A percentile compares a stretch with the other conserved stretches of the same genome.
Evolutionary conservation across 2,329 filamentous ascomycete species (phyloP).

Genomic region (Emergomyces orientalis): DNA sequence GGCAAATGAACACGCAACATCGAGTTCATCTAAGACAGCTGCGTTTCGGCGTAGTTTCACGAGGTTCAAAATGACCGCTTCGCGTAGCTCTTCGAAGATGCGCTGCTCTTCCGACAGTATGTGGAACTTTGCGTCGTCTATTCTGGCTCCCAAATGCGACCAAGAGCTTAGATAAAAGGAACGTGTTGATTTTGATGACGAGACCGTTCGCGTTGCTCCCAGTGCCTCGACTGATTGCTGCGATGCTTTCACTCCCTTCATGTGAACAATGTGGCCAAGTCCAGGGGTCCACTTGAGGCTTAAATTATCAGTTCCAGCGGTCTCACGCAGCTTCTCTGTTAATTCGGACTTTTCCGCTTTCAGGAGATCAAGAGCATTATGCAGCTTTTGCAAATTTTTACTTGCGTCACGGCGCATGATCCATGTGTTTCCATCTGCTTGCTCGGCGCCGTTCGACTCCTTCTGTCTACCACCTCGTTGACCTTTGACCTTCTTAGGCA

Average conservation of each 20-base stretch:
- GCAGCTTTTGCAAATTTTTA: slow-evolving; percentile 53
- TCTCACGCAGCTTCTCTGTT: slow-evolving; percentile 50
- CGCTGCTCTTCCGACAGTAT: slow-evolving; percentile 78
- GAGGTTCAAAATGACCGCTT: slow-evolving; percentile 68
- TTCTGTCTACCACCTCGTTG: slow-evolving; percentile 22
- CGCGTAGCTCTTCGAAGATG: slow-evolving; percentile 66
- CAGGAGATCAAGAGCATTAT: slow-evolving; percentile 55
- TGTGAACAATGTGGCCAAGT: slow-evolving; percentile 81
- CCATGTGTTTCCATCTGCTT: slow-evolving; percentile 45
- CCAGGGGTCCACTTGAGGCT: slow-evolving; percentile 78
- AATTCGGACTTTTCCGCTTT: slow-evolving; percentile 52
- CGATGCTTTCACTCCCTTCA: slow-evolving; percentile 66
- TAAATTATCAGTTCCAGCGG: slow-evolving; percentile 55
- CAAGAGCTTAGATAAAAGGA: slow-evolving; percentile 78
- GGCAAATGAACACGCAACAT: slow-evolving; percentile 81
- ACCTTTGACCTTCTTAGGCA: slow-evolving; percentile 44
- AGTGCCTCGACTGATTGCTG: slow-evolving; percentile 35
- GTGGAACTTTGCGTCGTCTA: slow-evolving; percentile 67
- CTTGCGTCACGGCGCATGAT: slow-evolving; percentile 61
- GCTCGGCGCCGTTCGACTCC: slow-evolving; percentile 27
- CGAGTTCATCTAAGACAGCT: slow-evolving; percentile 83
- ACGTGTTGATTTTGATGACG: slow-evolving; percentile 71
- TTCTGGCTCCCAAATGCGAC: slow-evolving; percentile 66
- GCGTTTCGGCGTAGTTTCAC: slow-evolving; percentile 83
- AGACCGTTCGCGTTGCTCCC: slow-evolving; percentile 50